Conservation (phyloP, 2,329 filamentous ascomycete genomes). For the Fusarium circinatum region DNA sequence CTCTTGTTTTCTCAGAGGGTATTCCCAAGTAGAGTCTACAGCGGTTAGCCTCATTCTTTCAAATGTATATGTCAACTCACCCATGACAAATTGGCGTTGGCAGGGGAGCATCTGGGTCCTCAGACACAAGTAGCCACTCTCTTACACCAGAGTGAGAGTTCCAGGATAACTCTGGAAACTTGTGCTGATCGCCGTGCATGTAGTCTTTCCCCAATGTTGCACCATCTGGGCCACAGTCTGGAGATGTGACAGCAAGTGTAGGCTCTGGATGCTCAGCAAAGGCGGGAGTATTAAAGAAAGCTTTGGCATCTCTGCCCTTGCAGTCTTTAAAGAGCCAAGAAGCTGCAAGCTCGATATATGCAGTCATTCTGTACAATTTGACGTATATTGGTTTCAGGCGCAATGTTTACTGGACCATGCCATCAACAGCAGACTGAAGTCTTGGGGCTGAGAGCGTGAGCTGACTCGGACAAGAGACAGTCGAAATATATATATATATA, state of each 20-base stretch:
- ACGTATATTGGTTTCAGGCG: background rate
- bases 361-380: slow-evolving; percentile 29
- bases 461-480: background rate
- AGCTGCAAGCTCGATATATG: slow-evolving; percentile 49
- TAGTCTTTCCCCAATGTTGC: slow-evolving; percentile 51
- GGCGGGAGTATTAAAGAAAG: slow-evolving; percentile 51
- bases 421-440: background rate
- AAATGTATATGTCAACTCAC: slow-evolving; percentile 39
- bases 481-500: background rate
- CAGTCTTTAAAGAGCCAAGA: slow-evolving; percentile 54
- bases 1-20: slow-evolving; percentile 22
- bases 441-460: background rate
- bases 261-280: slow-evolving; percentile 49
- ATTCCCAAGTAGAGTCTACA: slow-evolving; percentile 42
- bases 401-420: background rate
- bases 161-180: slow-evolving; percentile 56
- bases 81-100: slow-evolving; percentile 58
- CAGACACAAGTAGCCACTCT: slow-evolving; percentile 59
- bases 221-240: slow-evolving; percentile 53
- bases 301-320: slow-evolving; percentile 52
- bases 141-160: slow-evolving; percentile 48
- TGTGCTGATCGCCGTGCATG: slow-evolving; percentile 52
- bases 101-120: slow-evolving; percentile 60
- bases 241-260: slow-evolving; percentile 53
- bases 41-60: background rate